A percentile compares a stretch with the other conserved stretches of the same genome.
Evolutionary conservation across 192 early-diverging fungal genomes (phyloP).

Genomic region (Jimgerdemannia flammicorona): DNA sequence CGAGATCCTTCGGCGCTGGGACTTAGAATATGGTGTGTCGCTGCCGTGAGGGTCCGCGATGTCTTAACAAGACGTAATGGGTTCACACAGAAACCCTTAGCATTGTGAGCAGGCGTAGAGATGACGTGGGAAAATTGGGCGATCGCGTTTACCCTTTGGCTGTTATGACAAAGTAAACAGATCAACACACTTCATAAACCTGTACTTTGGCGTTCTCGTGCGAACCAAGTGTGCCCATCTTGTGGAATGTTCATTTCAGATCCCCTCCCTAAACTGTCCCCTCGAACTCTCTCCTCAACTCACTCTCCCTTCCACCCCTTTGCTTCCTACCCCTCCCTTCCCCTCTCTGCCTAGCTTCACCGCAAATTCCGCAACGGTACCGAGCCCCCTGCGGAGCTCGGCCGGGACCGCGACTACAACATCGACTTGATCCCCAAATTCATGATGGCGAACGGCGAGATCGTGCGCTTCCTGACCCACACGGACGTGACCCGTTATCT

Average conservation of each 20-base stretch:
- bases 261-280: not conserved
- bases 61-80: no score
- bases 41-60: not conserved
- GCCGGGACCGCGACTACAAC: constrained; percentile 88
- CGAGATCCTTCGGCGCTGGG: constrained; percentile 7
- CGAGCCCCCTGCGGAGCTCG: constrained; percentile 47
- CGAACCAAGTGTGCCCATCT: no score
- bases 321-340: constrained; percentile 3
- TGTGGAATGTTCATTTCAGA: no score
- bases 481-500: constrained; percentile 98
- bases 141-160: not conserved
- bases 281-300: not conserved
- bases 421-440: constrained; percentile 99
- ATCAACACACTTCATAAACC: no score
- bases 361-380: constrained; percentile 61
- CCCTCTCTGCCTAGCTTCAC: constrained; percentile 51
- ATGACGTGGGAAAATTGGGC: not conserved
- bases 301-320: not conserved
- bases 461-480: constrained; percentile 95
- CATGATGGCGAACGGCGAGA: constrained; percentile 98
- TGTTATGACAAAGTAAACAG: no score
- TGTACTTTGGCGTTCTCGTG: no score
- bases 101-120: not conserved
- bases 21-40: not conserved
- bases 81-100: no score